Base-by-base conservation (phyloP, 306 rosid genomes). In the Macrotyloma uniflorum region DNA sequence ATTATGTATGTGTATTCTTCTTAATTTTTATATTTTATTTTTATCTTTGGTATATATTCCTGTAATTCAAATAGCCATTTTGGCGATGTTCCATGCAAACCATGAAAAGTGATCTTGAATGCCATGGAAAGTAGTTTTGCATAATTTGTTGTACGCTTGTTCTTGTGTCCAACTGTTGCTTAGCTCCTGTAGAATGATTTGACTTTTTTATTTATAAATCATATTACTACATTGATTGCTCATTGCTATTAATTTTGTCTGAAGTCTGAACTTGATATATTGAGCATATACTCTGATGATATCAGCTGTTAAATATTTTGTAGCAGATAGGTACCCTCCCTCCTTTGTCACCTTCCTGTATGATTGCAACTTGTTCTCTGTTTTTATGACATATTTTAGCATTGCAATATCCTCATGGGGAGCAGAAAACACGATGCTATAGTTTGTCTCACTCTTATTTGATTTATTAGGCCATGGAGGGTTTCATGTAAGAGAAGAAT, bases 91-190 rank as follows among this genome's bases (percentile, higher is more conserved):
- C 45, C 71, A 46, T 70, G 67, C 74, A 59, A 72, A 78, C 53
- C 59, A 38, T 50, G 64, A 57, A 45, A 57, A 71, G 79, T 64
- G 76, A 65, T 57, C 42, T 78, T 80, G 50, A 49, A 40, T 72
- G 64, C 55, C 35, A 14, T 33, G 26, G 28, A 70, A 53, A 35
- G 15, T 79, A 32, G 65, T 61, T 76, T 23, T 68, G n/a, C 72
- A 78, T 46, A 13, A 70, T 54, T 47, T 63, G 70, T 80, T 23
- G 15, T 47, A 5, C 62, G 67, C 55, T 8, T 65, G 46, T 26
- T 20, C 10, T 35, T 24, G 33, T 35, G 69, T 36, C 5, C 15
- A 50, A 0, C 59, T 45, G 70, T 70, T 65, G 53, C 67, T n/a
- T 75, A 42, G 75, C 55, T 24, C 28, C 43, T 20, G 51, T 70